Evolutionary conservation across 306 rosid species (phyloP), one percentile per base, ranked within the genome.

Genomic region (Corylus americana): DNA sequence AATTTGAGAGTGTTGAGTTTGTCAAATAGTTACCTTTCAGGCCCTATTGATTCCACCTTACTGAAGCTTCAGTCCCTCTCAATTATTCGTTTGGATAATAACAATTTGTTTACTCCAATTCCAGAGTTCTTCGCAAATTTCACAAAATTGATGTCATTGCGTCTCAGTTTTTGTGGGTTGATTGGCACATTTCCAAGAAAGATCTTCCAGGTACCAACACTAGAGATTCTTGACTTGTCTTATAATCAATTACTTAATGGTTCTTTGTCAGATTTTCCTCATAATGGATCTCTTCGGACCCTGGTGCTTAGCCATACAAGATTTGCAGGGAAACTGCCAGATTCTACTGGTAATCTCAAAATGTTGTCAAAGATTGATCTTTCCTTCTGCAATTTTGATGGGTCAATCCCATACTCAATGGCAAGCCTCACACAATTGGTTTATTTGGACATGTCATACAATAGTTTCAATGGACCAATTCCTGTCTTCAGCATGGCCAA

Each of bases 151-250:
- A 77, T 20, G 0, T 27, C 11, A 11, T 54, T 75, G 57, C 0
- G 0, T 8, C 63, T 57, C 25, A 5, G 55, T 3, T 3, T 1
- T 18, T 75, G 48, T 22, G 10, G 25, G 11, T 70, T 81, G 39
- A 7, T 70, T 39, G 80, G 77, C 0, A 31, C n/a, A 17, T 49
- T 80, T 11, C 25, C 79, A 0, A 4, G 8, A 8, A 44, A 80
- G 1, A 13, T 80, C 14, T 80, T 80, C 75, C 44, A 74, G 29
- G 22, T 68, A 27, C 57, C 5, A 9, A 18, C 50, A 18, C 0
- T 79, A 1, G 29, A 82, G 27, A 42, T 47, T 20, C 55, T 88
- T 67, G 85, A 88, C 16, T 8, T 84, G 3, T 82, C 88, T 35
- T 0, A 50, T 0, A 88, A 8, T 37, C 69, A 73, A 7, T 10